Evolutionary conservation across 176 grass and related monocot species (phyloP), one percentile per base, ranked within the genome.

Genomic region (Triticum aestivum): DNA sequence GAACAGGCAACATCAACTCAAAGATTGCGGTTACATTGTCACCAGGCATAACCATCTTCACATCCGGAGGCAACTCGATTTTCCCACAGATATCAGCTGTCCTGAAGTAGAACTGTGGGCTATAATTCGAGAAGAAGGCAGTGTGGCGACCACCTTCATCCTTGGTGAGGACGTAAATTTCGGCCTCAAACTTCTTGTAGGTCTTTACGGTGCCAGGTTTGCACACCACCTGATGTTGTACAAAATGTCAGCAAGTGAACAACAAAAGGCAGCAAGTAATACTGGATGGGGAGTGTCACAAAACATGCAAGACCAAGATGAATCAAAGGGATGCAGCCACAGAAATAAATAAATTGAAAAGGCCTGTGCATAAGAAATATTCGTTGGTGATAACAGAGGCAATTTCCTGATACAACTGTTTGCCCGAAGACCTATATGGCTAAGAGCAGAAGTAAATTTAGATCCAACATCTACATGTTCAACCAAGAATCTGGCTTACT

Each of bases 71-170:
- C 52, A 99, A 81, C 81, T 92, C 88, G 26, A 99, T 83, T 62
- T 90, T 99, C 32, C 97, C 97, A 23, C 94, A 96, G 82, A 99
- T 27, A 85, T 99, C 97, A 61, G 94, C 97, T 87, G 97, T 99
- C 15, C 97, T 91, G 82, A 96, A 88, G 94, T 92, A 96, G 92
- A 99, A 99, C 77, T 99, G 97, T 38, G 97, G 97, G 0, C 90
- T 94, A 88, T 99, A 99, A 65, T 99, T 96, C 33, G 92, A 90
- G 32, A 92, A 61, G 79, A 99, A 99, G 12, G 87, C 79, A 69
- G 97, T 99, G 82, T 96, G 94, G 65, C 97, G 90, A 59, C 97
- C 97, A 85, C 97, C 94, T 86, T 99, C 97, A 85, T 99, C 97
- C 84, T 96, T 99, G 30, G 94, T 99, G 6, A 94, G 85, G 21